Evolutionary conservation across 345 rosid species (phyloP).

Genomic region (Nasturtium officinale): DNA sequence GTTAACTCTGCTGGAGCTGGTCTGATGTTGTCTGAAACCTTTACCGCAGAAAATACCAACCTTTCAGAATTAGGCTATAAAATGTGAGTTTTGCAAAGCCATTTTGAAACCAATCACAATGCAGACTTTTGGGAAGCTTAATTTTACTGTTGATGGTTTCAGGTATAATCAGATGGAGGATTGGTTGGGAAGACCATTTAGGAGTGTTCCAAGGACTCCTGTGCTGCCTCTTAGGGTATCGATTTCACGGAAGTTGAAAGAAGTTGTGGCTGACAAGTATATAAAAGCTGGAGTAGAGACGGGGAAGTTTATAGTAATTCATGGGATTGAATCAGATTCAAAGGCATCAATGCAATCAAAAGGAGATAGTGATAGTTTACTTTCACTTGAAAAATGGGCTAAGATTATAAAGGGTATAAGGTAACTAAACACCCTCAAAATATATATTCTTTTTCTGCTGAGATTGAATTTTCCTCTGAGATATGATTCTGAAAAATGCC

Average conservation of each 20-base stretch:
- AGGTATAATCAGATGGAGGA: conserved; percentile 89
- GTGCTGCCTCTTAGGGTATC: conserved; percentile 72
- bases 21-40: conserved; percentile 72
- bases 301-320: conserved; percentile 84
- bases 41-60: conserved; percentile 61
- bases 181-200: conserved; percentile 82
- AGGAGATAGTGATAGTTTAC: conserved; percentile 83
- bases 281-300: conserved; percentile 66
- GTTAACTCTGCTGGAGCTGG: conserved; percentile 98
- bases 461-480: neutral
- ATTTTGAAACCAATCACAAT: neutral
- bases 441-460: neutral
- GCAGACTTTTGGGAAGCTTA: neutral
- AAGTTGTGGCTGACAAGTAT: conserved; percentile 69
- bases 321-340: conserved; percentile 94
- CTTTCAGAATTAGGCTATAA: conserved; percentile 77
- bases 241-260: conserved; percentile 80
- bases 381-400: conserved; percentile 73
- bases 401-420: conserved; percentile 59
- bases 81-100: conserved; percentile 55
- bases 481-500: conserved; percentile 19
- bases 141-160: conserved; percentile 25
- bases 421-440: conserved; percentile 41
- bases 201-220: conserved; percentile 73
- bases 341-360: conserved; percentile 91